These are phyloP conservation scores for Panaeolus papilionaceus DNA, from an alignment of 768 basidiomycete species.

Conservation along the genomic window DNA sequence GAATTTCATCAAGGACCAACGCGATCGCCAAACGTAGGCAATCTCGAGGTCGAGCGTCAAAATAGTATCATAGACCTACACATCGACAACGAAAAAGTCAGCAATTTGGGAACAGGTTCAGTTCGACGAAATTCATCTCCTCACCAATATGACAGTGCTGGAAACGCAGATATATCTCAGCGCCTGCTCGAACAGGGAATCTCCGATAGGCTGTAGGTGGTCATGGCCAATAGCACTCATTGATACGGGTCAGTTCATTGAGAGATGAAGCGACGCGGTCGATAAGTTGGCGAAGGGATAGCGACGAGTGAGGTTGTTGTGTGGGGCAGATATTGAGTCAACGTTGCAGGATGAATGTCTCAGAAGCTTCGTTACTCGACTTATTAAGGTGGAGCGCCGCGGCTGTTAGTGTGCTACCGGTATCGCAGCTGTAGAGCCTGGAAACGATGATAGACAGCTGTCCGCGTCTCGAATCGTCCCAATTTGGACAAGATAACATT, in stretches of 20 bases:
- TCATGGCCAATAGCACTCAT: slow-evolving; percentile 1
- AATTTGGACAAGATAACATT: background rate
- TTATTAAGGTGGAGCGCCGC: background rate
- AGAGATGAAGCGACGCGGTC: background rate
- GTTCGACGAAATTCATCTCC: background rate
- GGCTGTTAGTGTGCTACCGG: too few species aligned
- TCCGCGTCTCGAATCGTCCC: background rate
- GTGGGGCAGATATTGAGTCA: background rate
- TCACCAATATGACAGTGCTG: slow-evolving; percentile 6
- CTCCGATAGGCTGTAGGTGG: background rate
- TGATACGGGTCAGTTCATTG: slow-evolving; percentile 1
- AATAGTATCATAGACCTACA: background rate
- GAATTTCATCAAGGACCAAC: background rate
- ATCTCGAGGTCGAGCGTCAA: background rate
- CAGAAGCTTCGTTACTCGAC: background rate
- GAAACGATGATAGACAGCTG: background rate
- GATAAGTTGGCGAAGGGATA: background rate
- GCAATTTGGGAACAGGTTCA: background rate
- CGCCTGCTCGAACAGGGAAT: background rate
- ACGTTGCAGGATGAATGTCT: background rate
- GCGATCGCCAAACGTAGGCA: background rate
- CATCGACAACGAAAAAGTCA: background rate
- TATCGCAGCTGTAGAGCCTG: background rate
- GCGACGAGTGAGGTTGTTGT: background rate
- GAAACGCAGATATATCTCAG: slow-evolving; percentile 10